These are phyloP conservation scores for Psilocybe tampanensis DNA, from an alignment of 768 basidiomycete species.

Conservation along the genomic window DNA sequence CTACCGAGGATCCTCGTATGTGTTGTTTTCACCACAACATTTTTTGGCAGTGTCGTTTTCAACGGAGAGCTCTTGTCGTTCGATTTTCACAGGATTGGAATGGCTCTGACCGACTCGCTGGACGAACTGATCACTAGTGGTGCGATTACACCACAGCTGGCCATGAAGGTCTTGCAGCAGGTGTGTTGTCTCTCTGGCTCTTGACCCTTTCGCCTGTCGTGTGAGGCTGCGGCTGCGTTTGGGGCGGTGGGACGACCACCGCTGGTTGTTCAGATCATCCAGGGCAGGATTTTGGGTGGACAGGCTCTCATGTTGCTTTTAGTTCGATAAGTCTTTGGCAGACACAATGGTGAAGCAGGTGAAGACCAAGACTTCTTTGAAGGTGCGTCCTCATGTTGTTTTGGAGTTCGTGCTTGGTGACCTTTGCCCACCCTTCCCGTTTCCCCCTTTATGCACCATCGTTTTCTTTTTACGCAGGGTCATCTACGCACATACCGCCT, in stretches of 20 bases:
- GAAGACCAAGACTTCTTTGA: constrained; percentile 92
- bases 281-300: not conserved
- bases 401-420: not conserved
- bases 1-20: constrained; percentile 89
- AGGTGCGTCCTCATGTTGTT: constrained; percentile 50
- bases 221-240: not conserved
- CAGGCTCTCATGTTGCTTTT: constrained; percentile 15
- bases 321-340: constrained; percentile 97
- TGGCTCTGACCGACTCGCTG: constrained; percentile 96
- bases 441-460: too few relatives aligned
- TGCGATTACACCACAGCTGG: constrained; percentile 94
- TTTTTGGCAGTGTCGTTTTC: constrained; percentile 4
- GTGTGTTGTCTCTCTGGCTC: constrained; percentile 41
- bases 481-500: constrained; percentile 90
- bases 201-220: not conserved
- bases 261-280: not conserved
- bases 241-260: too few relatives aligned
- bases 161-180: constrained; percentile 99
- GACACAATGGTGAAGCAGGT: constrained; percentile 92
- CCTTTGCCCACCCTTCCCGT: not conserved
- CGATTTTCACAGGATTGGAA: constrained; percentile 73
- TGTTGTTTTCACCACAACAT: constrained; percentile 19
- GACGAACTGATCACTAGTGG: constrained; percentile 98
- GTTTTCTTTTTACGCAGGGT: constrained; percentile 52
- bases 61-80: not conserved